Evolutionary conservation across 164 flowering plant genomes (phyloP), one percentile per base, ranked within the genome.

Genomic region (Echeveria elegans): DNA sequence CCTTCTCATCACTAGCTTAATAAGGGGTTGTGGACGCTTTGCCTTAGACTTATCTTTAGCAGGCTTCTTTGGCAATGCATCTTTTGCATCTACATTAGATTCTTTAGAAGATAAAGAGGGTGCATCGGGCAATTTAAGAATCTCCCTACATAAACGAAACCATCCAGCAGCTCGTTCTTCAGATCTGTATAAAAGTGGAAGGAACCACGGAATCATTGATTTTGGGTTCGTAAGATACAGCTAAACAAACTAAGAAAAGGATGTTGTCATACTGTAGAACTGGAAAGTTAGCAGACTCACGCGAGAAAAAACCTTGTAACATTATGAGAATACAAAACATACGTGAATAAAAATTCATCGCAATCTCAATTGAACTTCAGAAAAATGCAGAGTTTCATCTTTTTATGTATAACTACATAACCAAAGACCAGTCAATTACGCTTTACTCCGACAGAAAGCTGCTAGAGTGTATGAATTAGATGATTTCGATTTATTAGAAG

Each of bases 1-100:
- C 99, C 99, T 92, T 83, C 99, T 84, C 97, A 91, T 95, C 24
- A 92, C 96, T 74, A 95, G 96, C 78, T 92, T 95, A 66, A 95
- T 89, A 61, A 95, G 96, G 50, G 93, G 96, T 69, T 95, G 99
- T 56, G 97, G 99, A 11, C 96, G 97, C 76, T 85, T 88, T 23
- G 82, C 74, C 76, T 95, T 95, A 36, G 89, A 73, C 82, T 90
- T 92, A 48, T 89, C 96, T 72, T 86, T 89, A 19, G 82, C 38
- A 63, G 84, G 34, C 79, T 87, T 89, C 52, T 89, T 78, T 32
- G 87, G 82, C 64, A 74, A 74, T 41, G 71, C 78, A 75, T 86
- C 96, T 68, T 83, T 86, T 45, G 80, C 45, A 29, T 85, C 90
- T 65, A 37, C 70, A 67, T 72, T 72, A 18, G 79, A 41, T 37